A percentile compares a stretch with the other conserved stretches of the same genome.
Evolutionary conservation across 1,139 yeast species (phyloP).

Genomic region (Diutina ranongensis): DNA sequence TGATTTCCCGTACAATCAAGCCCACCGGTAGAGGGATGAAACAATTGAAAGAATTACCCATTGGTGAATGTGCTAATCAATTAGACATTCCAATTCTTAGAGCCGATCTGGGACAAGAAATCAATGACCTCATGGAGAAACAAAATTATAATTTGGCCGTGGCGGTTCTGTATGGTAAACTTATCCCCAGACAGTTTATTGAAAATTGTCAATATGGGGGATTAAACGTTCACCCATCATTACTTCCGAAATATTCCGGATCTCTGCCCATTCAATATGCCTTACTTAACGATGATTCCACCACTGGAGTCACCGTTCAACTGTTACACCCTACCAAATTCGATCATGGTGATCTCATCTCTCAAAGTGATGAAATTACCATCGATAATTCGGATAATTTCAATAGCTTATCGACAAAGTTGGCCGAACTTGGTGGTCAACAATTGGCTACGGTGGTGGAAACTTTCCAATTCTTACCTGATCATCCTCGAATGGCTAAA

Average conservation of each 20-base stretch:
- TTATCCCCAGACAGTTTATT: constrained; percentile 59
- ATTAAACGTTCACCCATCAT: constrained; percentile 84
- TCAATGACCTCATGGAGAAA: constrained; percentile 18
- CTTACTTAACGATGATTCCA: constrained; percentile 45
- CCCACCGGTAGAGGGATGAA: constrained; percentile 57
- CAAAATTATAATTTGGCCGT: constrained; percentile 49
- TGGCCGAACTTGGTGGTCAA: constrained; percentile 51
- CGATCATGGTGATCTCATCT: constrained; percentile 64
- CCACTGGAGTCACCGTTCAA: constrained; percentile 83
- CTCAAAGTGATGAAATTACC: constrained; percentile 38
- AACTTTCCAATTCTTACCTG: constrained; percentile 10
- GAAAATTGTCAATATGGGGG: constrained; percentile 47
- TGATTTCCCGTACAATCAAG: constrained; percentile 60
- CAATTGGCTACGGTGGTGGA: constrained; percentile 38
- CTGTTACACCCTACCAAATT: constrained; percentile 80
- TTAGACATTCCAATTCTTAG: constrained; percentile 21
- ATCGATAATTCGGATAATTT: constrained; percentile 33
- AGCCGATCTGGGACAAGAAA: constrained; percentile 52
- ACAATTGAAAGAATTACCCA: constrained; percentile 39
- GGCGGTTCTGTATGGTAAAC: constrained; percentile 82
- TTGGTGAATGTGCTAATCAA: constrained; percentile 26
- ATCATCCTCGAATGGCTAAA: neutral
- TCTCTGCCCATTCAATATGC: constrained; percentile 87
- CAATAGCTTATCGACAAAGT: constrained; percentile 26
- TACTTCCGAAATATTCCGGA: constrained; percentile 75